Conservation (phyloP, 2,329 filamentous ascomycete genomes). For the Coleophoma cylindrospora region DNA sequence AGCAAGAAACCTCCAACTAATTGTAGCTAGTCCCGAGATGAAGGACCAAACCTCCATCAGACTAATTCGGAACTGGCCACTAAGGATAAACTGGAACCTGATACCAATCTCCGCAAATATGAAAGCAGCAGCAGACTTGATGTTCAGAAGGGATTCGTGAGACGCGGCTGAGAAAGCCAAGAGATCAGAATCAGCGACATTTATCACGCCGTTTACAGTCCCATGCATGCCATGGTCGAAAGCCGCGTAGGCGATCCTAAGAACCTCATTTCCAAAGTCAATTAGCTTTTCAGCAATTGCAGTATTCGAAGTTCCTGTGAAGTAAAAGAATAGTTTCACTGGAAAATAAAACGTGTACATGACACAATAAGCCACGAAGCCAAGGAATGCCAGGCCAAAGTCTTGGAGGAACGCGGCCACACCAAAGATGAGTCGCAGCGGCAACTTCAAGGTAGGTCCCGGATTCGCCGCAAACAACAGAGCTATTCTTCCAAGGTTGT, state of each 20-base stretch:
- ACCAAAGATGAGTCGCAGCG: slow-evolving; percentile 67
- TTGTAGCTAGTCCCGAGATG: slow-evolving; percentile 1
- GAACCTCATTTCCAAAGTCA: slow-evolving; percentile 5
- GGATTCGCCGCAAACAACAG: slow-evolving; percentile 78
- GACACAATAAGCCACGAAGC: slow-evolving; percentile 39
- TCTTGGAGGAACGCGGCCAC: slow-evolving; percentile 79
- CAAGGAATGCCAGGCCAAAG: slow-evolving; percentile 58
- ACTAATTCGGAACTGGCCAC: slow-evolving; percentile 34
- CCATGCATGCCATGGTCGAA: slow-evolving; percentile 38
- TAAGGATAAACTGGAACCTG: slow-evolving; percentile 37
- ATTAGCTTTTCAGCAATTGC: background rate
- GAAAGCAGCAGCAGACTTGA: slow-evolving; percentile 48
- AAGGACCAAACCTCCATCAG: slow-evolving; percentile 4
- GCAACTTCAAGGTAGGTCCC: slow-evolving; percentile 59
- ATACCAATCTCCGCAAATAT: slow-evolving; percentile 34
- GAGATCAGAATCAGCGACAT: slow-evolving; percentile 50
- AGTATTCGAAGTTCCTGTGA: slow-evolving; percentile 3
- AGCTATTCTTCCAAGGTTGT: slow-evolving; percentile 82
- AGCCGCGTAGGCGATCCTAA: slow-evolving; percentile 20
- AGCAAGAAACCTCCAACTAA: slow-evolving; percentile 15
- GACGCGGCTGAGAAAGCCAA: slow-evolving; percentile 74
- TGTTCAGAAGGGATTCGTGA: slow-evolving; percentile 59
- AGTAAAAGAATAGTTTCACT: slow-evolving; percentile 8
- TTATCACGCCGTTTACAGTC: slow-evolving; percentile 41
- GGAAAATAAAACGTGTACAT: slow-evolving; percentile 14